A percentile compares a stretch with the other conserved stretches of the same genome.
Evolutionary conservation across 768 basidiomycete species (phyloP).

Genomic region (Gloeostereum incarnatum): DNA sequence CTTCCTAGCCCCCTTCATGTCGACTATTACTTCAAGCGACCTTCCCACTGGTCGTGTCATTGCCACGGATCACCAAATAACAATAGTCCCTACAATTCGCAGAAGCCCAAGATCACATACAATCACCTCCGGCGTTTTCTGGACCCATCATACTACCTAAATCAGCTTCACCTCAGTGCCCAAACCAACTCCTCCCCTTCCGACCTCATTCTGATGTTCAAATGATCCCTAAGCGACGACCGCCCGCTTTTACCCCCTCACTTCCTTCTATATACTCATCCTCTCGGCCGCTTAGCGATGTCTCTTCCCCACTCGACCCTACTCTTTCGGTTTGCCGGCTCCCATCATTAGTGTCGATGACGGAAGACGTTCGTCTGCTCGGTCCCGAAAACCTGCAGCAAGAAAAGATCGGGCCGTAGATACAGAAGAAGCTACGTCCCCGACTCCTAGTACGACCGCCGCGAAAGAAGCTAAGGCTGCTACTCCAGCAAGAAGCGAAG

Average conservation of each 20-base stretch:
- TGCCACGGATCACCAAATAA: too few relatives aligned
- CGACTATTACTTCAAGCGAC: too few relatives aligned
- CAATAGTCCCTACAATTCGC: too few relatives aligned
- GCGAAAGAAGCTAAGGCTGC: slow-evolving; percentile 32
- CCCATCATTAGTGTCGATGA: slow-evolving; percentile 42
- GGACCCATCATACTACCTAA: background rate
- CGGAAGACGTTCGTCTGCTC: slow-evolving; percentile 8
- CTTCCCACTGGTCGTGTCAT: too few relatives aligned
- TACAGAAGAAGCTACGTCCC: slow-evolving; percentile 11
- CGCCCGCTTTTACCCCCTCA: background rate
- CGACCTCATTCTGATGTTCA: too few relatives aligned
- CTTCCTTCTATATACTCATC: background rate
- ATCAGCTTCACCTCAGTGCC: background rate
- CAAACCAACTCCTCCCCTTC: background rate
- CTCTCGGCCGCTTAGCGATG: slow-evolving; percentile 10
- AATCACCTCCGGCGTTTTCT: background rate
- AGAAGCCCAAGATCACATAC: too few relatives aligned
- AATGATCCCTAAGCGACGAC: too few relatives aligned
- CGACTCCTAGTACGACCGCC: slow-evolving; percentile 22
- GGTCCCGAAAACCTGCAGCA: slow-evolving; percentile 4
- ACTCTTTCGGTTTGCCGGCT: slow-evolving; percentile 60
- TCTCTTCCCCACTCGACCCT: slow-evolving; percentile 23
- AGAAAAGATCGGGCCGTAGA: slow-evolving; percentile 10
- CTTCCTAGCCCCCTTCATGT: too few relatives aligned
- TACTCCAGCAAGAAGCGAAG: slow-evolving; percentile 40